Evolutionary conservation across 306 rosid species (phyloP), one percentile per base, ranked within the genome.

Genomic region (Pueraria montana): DNA sequence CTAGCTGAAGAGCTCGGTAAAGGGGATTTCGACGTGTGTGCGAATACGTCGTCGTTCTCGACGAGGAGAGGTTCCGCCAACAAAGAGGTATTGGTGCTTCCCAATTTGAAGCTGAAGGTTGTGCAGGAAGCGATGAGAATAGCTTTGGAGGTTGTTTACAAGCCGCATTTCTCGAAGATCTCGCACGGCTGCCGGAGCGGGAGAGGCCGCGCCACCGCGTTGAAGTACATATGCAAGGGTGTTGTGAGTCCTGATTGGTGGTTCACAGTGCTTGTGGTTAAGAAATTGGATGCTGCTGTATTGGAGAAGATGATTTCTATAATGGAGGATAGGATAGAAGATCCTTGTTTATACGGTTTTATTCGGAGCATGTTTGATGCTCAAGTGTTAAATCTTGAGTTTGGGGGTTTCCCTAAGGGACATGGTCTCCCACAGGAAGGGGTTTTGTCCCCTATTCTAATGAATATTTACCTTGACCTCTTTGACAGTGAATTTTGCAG

Each of bases 391-490:
- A 95, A 95, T 83, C 77, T 95, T 71, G 97, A 95, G 86, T 93
- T 95, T 82, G 98, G 97, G 72, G 97, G 96, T 65, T 95, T 89
- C 75, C 89, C 93, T 0, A 95, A 95, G 82, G 97, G 97, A 48
- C 93, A 95, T 43, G 98, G 97, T 86, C 95, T 95, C 24, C 98
- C 98, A 3, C 98, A 95, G 73, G 98, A 94, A 88, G 97, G 97
- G 58, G 80, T 91, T 46, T 75, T 95, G 83, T 95, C 97, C 11
- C 92, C 97, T 56, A 93, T 95, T 86, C 82, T 95, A 72, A 91
- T 89, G 90, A 93, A 95, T 84, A 91, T 95, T 82, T 93, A 95
- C 86, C 95, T 95, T 78, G 94, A 93, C 56, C 86, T 85, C 62
- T 88, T 95, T 88, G 97, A 95, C 80, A 80, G 84, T 63, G 97